Evolutionary conservation across 1,139 yeast genomes (phyloP), one percentile per base, ranked within the genome.

Genomic region (Debaryomyces singareniensis): DNA sequence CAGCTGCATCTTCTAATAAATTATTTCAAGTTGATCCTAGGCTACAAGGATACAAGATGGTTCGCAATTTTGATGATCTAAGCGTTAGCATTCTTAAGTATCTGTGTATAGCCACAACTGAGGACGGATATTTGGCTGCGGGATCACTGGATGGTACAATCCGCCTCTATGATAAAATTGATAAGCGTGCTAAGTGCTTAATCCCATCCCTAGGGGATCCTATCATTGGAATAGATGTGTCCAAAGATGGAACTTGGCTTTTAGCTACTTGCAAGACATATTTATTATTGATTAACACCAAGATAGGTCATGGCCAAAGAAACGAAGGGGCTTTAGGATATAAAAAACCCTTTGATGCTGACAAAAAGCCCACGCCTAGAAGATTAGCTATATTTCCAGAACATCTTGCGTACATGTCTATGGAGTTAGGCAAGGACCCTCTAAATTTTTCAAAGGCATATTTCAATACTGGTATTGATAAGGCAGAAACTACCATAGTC

Each of bases 181-280:
- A 95, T 11, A 63, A 69, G 34, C 73, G 71, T 42, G 95, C 95
- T 1, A 84, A 80, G 56, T 78, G 91, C 1, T 67, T 73, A 13
- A 58, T 86, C 24, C 95, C 95, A 1, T 85, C 94, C 0, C 59
- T 86, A 32, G 95, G 95, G 11, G 93, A 84, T 40, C 61, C 76
- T 2, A 73, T 82, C 29, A 57, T 67, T 29, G 82, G 82, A 15
- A 45, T 84, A 16, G 89, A 82, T 35, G 75, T 74, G 1, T 77
- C 94, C 5, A 75, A 80, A 15, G 93, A 83, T 49, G 96, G 96
- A 34, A 66, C 74, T 45, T 86, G 89, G 84, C 46, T 86, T 25
- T 59, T 87, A 37, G 93, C 87, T 2, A 86, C 96, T 0, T 83
- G 91, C 58, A 62, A 68, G 43, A 71, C 75, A 2, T 83, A 82